Evolutionary conservation across 2,329 filamentous ascomycete species (phyloP).

Genomic region (Rhexocercosporidium sp.): DNA sequence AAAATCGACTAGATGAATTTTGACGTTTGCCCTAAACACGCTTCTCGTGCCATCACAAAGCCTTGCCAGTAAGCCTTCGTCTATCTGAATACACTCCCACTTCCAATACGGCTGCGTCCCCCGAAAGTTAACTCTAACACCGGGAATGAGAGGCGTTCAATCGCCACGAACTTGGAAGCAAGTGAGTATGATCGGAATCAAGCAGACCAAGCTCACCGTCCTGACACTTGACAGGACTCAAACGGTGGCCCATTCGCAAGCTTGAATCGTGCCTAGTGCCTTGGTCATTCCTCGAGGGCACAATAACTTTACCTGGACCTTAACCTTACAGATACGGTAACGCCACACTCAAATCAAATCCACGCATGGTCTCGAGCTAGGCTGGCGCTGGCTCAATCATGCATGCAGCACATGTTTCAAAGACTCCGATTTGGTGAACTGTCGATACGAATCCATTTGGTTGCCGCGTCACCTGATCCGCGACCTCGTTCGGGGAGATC

Average conservation of each 20-base stretch:
- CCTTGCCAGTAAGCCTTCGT: neutral
- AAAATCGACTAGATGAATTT: neutral
- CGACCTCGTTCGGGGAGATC: neutral
- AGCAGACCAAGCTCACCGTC: neutral
- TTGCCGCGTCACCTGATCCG: conserved; percentile 8
- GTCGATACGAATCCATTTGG: neutral
- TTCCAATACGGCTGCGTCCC: neutral
- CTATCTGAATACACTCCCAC: neutral
- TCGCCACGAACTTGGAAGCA: neutral
- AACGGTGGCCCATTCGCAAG: conserved; percentile 7
- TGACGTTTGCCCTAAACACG: too few relatives aligned
- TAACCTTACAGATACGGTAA: neutral
- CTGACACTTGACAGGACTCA: conserved; percentile 11
- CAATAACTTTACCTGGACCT: neutral
- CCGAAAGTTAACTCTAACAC: neutral
- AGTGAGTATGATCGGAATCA: neutral
- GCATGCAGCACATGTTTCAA: conserved; percentile 2
- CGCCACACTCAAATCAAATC: neutral
- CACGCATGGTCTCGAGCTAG: neutral
- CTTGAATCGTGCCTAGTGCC: neutral
- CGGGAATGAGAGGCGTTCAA: neutral
- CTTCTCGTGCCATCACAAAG: neutral
- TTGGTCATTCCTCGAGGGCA: neutral
- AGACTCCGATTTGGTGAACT: neutral
- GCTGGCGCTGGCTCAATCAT: neutral